These are phyloP conservation scores for Galerina sulciceps DNA, from an alignment of 768 basidiomycete species.

Conservation along the genomic window DNA sequence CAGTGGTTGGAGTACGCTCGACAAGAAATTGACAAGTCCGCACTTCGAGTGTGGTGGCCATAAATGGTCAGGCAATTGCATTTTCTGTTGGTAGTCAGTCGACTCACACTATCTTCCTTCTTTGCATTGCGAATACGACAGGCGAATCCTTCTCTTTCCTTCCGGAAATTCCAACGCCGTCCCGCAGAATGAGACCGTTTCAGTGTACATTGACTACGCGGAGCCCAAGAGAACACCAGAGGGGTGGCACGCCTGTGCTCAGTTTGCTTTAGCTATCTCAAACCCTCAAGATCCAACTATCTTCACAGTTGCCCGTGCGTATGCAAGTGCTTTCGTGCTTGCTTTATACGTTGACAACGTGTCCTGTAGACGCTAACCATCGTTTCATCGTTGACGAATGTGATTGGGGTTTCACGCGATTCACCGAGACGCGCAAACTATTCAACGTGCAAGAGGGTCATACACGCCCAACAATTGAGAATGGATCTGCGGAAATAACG, in stretches of 20 bases:
- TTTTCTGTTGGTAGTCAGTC: constrained; percentile 17
- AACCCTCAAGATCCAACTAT: constrained; percentile 95
- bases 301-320: constrained; percentile 94
- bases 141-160: constrained; percentile 97
- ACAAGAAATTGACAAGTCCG: constrained; percentile 91
- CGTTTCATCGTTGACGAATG: constrained; percentile 98
- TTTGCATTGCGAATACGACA: constrained; percentile 32
- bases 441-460: constrained; percentile 84
- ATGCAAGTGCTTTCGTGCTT: constrained; percentile 2
- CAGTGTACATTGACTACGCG: constrained; percentile 98
- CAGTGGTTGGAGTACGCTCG: constrained; percentile 88
- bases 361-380: constrained; percentile 87
- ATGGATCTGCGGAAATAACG: constrained; percentile 91
- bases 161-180: constrained; percentile 95
- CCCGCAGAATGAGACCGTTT: constrained; percentile 98
- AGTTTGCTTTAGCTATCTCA: constrained; percentile 97
- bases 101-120: not conserved
- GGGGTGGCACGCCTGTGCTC: constrained; percentile 99
- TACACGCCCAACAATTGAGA: constrained; percentile 89
- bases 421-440: constrained; percentile 94
- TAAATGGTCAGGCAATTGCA: constrained; percentile 70
- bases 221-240: constrained; percentile 96
- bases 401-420: constrained; percentile 99
- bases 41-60: constrained; percentile 98
- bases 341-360: not conserved